These are phyloP conservation scores for Tillandsia leiboldiana DNA, from an alignment of 176 grass and related monocot genomes.

Conservation along the genomic window DNA sequence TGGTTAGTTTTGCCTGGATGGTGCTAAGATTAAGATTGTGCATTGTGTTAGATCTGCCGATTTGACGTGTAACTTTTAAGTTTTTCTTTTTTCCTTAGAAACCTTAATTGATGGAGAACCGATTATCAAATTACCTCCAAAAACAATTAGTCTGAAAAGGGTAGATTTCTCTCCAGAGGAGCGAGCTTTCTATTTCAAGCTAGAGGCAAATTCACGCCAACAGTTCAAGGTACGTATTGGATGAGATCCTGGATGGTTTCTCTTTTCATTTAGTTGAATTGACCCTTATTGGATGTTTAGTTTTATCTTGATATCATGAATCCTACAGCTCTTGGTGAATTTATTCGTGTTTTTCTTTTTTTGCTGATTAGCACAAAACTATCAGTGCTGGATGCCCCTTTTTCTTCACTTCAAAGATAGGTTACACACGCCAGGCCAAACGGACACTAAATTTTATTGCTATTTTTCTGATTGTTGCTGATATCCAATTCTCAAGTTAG, in stretches of 20 bases:
- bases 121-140: constrained; percentile 85
- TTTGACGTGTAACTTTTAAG: constrained; percentile 11
- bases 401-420: too few species aligned
- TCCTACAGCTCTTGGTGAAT: neutral
- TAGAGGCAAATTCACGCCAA: constrained; percentile 82
- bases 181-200: constrained; percentile 74
- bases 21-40: too few species aligned
- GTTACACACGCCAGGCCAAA: too few species aligned
- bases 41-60: constrained; percentile 17
- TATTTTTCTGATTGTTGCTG: neutral
- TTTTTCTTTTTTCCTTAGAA: constrained; percentile 31
- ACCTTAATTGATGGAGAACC: constrained; percentile 80
- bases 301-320: neutral
- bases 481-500: too few species aligned
- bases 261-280: neutral
- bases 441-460: neutral
- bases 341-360: too few species aligned
- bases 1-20: too few species aligned
- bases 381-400: too few species aligned
- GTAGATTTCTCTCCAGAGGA: constrained; percentile 85
- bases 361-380: too few species aligned
- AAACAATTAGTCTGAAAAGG: constrained; percentile 69
- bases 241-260: constrained; percentile 3
- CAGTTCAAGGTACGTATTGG: constrained; percentile 73
- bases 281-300: neutral